Evolutionary conservation across 1,139 yeast species (phyloP).

Genomic region (Taphrina flavorubra): DNA sequence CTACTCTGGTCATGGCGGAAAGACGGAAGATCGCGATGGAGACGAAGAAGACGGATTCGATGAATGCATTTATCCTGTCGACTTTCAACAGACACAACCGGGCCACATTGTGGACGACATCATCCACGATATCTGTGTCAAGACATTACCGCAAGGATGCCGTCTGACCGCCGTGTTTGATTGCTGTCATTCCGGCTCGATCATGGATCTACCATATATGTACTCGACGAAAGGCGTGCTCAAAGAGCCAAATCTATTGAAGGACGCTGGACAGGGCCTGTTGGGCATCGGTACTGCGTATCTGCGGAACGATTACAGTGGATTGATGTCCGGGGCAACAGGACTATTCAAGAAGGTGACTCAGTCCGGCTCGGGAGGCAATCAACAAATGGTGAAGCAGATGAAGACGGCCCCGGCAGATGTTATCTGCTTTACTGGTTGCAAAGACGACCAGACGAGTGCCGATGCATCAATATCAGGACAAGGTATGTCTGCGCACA

Average conservation of each 20-base stretch:
- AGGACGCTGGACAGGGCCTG: slow-evolving; percentile 82
- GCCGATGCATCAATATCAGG: slow-evolving; percentile 41
- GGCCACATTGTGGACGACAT: slow-evolving; percentile 85
- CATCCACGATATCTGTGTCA: slow-evolving; percentile 78
- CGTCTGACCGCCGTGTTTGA: slow-evolving; percentile 82
- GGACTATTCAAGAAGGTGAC: slow-evolving; percentile 61
- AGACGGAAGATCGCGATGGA: slow-evolving; percentile 76
- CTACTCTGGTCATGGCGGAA: slow-evolving; percentile 95
- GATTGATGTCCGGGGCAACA: slow-evolving; percentile 59
- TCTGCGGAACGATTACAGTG: slow-evolving; percentile 69
- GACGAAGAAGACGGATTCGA: slow-evolving; percentile 92
- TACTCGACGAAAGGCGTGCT: slow-evolving; percentile 90
- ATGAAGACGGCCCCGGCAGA: slow-evolving; percentile 86
- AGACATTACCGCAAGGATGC: slow-evolving; percentile 78
- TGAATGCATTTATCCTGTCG: slow-evolving; percentile 90
- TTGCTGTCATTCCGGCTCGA: slow-evolving; percentile 94
- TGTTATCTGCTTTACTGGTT: slow-evolving; percentile 79
- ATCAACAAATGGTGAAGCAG: slow-evolving; percentile 57
- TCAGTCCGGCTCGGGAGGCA: slow-evolving; percentile 52
- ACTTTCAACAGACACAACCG: slow-evolving; percentile 62
- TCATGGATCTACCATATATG: slow-evolving; percentile 82
- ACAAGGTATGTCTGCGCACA: slow-evolving; percentile 58
- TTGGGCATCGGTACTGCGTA: slow-evolving; percentile 73
- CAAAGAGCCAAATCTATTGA: slow-evolving; percentile 85
- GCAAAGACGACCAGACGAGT: slow-evolving; percentile 39